These are phyloP conservation scores for Phaseolus coccineus DNA, from an alignment of 331 rosid genomes.

Conservation along the genomic window DNA sequence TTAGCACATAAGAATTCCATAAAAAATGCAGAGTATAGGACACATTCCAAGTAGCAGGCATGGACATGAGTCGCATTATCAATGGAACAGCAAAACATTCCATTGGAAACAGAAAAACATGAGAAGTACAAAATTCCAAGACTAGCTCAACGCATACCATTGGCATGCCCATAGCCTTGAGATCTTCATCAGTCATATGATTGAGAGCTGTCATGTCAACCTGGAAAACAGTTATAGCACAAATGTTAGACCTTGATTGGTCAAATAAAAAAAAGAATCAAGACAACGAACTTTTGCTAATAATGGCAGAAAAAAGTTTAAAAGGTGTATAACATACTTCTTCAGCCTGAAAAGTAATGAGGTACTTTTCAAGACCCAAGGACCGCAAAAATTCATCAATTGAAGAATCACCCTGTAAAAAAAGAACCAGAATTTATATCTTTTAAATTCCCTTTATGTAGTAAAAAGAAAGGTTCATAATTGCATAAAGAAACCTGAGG, in stretches of 20 bases:
- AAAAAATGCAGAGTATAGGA: background rate
- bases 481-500: background rate
- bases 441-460: constrained; percentile 11
- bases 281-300: constrained; percentile 31
- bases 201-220: constrained; percentile 96
- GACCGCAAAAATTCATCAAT: constrained; percentile 87
- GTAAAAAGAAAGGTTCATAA: background rate
- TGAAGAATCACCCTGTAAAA: constrained; percentile 70
- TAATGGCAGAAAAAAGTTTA: background rate
- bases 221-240: constrained; percentile 54
- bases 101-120: background rate
- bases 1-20: background rate
- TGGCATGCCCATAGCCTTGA: constrained; percentile 95
- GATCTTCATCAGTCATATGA: constrained; percentile 97
- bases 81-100: constrained; percentile 13
- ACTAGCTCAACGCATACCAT: constrained; percentile 64
- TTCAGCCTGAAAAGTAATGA: constrained; percentile 94
- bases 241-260: constrained; percentile 15
- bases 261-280: constrained; percentile 39
- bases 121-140: background rate
- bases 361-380: constrained; percentile 93
- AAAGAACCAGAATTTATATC: constrained; percentile 35
- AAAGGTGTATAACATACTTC: constrained; percentile 65
- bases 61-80: background rate
- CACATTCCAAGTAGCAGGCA: constrained; percentile 1